A percentile compares a stretch with the other conserved stretches of the same genome.
Conservation (phyloP, 2,329 filamentous ascomycete genomes). For the Penicillium sp. region DNA sequence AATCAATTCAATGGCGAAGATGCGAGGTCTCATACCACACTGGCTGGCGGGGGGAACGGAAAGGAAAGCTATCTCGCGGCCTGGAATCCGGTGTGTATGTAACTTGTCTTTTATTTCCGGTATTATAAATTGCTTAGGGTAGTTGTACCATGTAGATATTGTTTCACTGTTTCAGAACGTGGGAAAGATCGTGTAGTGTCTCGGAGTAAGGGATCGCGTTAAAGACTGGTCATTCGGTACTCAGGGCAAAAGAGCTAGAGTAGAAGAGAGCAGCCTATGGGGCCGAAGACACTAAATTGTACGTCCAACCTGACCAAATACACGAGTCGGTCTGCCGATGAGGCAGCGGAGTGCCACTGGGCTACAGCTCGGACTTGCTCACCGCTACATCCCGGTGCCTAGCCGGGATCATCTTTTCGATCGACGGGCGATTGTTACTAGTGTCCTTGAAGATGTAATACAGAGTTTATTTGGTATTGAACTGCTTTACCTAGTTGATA, state of each 20-base stretch:
- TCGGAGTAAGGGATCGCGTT: neutral
- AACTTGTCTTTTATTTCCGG: too few relatives aligned
- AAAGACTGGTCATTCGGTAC: neutral
- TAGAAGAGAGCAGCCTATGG: neutral
- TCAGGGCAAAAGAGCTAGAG: neutral
- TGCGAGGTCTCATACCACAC: too few relatives aligned
- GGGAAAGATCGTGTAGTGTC: neutral
- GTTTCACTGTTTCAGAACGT: neutral
- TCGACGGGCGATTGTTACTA: neutral
- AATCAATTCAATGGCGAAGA: too few relatives aligned
- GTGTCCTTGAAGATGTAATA: neutral
- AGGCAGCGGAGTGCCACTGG: neutral
- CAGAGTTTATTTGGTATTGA: neutral
- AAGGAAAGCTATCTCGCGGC: too few relatives aligned
- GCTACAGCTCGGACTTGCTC: neutral
- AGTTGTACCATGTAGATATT: too few relatives aligned
- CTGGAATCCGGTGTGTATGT: too few relatives aligned
- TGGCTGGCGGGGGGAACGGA: too few relatives aligned
- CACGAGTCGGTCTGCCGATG: neutral
- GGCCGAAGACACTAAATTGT: neutral
- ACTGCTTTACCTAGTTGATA: constrained; percentile 1
- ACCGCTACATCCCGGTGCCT: neutral
- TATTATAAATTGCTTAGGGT: too few relatives aligned
- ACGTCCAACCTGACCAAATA: neutral
- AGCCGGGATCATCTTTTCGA: neutral